Percentiles rank a stretch among this genome's conserved stretches.
These are phyloP conservation scores for Citrus cavaleriei DNA, from an alignment of 345 rosid species.

Conservation along the genomic window DNA sequence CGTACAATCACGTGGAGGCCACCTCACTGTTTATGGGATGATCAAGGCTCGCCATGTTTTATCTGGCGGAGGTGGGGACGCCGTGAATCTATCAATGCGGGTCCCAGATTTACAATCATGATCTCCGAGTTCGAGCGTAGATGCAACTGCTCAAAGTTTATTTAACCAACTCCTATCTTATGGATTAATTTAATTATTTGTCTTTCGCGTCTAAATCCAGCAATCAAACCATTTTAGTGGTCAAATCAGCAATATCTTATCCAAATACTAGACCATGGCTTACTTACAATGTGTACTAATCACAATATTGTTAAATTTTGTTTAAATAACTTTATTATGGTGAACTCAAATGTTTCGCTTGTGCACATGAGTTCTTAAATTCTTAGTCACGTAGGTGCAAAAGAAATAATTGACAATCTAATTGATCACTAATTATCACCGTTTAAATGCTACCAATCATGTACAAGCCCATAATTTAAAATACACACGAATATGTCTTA, in stretches of 20 bases:
- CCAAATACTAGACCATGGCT: too few relatives aligned
- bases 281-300: too few relatives aligned
- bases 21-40: neutral
- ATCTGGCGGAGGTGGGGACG: slow-evolving; percentile 1
- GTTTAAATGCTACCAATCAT: neutral
- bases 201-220: slow-evolving; percentile 11
- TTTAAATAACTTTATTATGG: too few relatives aligned
- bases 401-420: neutral
- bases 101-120: neutral
- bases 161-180: neutral
- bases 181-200: slow-evolving; percentile 6
- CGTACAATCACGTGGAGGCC: slow-evolving; percentile 23
- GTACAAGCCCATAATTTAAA: neutral
- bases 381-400: neutral
- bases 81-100: neutral
- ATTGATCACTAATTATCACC: neutral
- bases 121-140: neutral
- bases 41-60: neutral
- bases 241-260: neutral
- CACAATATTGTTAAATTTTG: too few relatives aligned
- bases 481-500: too few relatives aligned
- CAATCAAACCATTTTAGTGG: neutral
- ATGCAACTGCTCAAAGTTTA: neutral
- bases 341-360: too few relatives aligned
- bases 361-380: too few relatives aligned